Evolutionary conservation across 2,329 filamentous ascomycete genomes (phyloP).

Genomic region (Verticillium alfalfae): DNA sequence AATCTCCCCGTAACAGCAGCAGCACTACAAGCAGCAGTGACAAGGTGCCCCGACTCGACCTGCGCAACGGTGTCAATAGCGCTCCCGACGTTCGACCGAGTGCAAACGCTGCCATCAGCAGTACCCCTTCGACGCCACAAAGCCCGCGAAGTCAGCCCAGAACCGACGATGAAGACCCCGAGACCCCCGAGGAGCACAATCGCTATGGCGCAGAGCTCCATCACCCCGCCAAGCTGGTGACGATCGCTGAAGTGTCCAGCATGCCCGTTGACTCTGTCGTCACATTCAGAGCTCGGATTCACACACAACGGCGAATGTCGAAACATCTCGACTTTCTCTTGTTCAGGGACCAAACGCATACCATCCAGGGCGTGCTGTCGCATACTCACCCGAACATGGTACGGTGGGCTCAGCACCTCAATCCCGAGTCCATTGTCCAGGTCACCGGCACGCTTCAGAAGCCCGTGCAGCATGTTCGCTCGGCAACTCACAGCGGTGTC

Average conservation of each 20-base stretch:
- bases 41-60: conserved; percentile 17
- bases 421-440: conserved; percentile 71
- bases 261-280: conserved; percentile 27
- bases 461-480: conserved; percentile 68
- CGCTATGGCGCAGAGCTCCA: background rate
- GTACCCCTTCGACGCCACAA: background rate
- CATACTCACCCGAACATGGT: conserved; percentile 63
- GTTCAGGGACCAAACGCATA: conserved; percentile 76
- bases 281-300: conserved; percentile 52
- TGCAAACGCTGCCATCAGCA: background rate
- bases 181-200: background rate
- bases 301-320: conserved; percentile 77
- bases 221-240: conserved; percentile 6
- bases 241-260: conserved; percentile 6
- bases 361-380: conserved; percentile 74
- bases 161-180: conserved; percentile 1
- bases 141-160: background rate
- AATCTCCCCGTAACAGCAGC: conserved; percentile 10
- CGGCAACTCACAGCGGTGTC: conserved; percentile 68
- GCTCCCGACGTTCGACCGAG: background rate
- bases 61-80: conserved; percentile 1
- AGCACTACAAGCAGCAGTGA: conserved; percentile 25
- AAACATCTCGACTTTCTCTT: conserved; percentile 79
- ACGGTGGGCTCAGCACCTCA: conserved; percentile 80
- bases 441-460: conserved; percentile 69